Conservation (phyloP, 345 rosid species). For the Turritis glabra region DNA sequence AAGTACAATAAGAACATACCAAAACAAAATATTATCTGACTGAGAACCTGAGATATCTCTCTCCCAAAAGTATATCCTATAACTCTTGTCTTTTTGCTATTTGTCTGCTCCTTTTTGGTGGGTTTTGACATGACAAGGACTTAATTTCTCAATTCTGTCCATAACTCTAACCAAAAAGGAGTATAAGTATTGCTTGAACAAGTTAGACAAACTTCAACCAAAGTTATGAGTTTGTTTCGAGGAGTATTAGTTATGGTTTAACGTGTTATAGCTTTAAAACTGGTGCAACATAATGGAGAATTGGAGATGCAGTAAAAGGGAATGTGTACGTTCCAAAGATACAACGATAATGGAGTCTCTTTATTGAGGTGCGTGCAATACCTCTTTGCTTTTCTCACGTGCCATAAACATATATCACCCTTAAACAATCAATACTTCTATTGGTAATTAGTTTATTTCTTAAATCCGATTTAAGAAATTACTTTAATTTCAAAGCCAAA, state of each 20-base stretch:
- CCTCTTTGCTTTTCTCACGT: slow-evolving; percentile 4
- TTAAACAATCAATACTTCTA: too few species aligned
- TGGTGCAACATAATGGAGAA: slow-evolving; percentile 4
- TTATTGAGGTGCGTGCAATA: slow-evolving; percentile 51
- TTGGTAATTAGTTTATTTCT: too few species aligned
- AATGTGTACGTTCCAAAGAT: slow-evolving; percentile 18
- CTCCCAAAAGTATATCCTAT: slow-evolving; percentile 9
- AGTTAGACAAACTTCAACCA: slow-evolving; percentile 3
- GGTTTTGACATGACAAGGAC: slow-evolving; percentile 5
- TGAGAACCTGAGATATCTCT: neutral
- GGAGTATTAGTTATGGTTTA: neutral
- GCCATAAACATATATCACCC: neutral
- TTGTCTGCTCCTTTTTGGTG: slow-evolving; percentile 28
- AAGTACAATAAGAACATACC: slow-evolving; percentile 34
- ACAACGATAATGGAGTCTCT: slow-evolving; percentile 37
- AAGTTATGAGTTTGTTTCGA: neutral
- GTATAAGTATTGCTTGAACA: neutral
- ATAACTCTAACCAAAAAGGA: neutral
- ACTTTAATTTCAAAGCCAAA: too few species aligned
- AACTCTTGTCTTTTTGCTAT: slow-evolving; percentile 19
- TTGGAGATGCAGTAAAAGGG: too few species aligned
- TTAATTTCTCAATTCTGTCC: neutral
- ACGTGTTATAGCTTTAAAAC: neutral
- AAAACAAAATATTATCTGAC: slow-evolving; percentile 7
- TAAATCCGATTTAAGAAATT: too few species aligned